A percentile compares a stretch with the other conserved stretches of the same genome.
Evolutionary conservation across 2,329 filamentous ascomycete genomes (phyloP).

Genomic region (Endoconidiophora laricicola): DNA sequence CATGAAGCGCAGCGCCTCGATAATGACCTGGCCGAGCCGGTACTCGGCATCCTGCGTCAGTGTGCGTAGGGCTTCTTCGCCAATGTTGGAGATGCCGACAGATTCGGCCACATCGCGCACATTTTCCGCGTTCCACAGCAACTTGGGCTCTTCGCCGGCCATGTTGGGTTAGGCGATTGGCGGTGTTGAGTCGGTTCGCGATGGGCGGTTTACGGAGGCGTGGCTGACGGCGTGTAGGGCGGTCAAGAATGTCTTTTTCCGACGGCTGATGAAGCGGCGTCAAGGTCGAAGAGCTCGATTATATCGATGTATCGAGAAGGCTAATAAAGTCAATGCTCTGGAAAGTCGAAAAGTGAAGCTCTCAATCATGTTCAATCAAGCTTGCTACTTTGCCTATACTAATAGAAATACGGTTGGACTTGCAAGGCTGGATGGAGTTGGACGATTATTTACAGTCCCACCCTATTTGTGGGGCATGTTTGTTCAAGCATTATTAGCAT

Average conservation of each 20-base stretch:
- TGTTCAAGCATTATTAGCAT: no score
- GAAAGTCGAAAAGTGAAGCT: no score
- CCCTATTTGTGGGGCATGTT: no score
- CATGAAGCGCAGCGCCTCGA: slow-evolving; percentile 94
- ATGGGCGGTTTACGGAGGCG: not conserved
- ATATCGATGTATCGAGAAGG: no score
- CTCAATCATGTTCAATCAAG: no score
- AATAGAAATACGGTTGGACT: no score
- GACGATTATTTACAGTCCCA: no score
- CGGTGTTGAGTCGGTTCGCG: not conserved
- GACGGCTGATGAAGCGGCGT: no score
- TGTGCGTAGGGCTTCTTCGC: slow-evolving; percentile 73
- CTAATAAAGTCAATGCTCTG: no score
- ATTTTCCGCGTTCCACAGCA: slow-evolving; percentile 91
- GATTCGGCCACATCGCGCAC: slow-evolving; percentile 93
- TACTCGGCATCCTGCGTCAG: slow-evolving; percentile 92
- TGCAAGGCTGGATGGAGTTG: no score
- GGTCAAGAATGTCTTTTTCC: not conserved
- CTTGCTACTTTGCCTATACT: no score
- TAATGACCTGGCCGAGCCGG: slow-evolving; percentile 78
- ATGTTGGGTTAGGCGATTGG: slow-evolving; percentile 1
- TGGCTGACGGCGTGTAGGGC: not conserved
- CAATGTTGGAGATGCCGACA: slow-evolving; percentile 66
- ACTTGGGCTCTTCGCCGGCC: slow-evolving; percentile 22
- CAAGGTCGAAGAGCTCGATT: no score